Base-by-base conservation (phyloP, 2,329 filamentous ascomycete species). In the Furcasterigmium furcatum region DNA sequence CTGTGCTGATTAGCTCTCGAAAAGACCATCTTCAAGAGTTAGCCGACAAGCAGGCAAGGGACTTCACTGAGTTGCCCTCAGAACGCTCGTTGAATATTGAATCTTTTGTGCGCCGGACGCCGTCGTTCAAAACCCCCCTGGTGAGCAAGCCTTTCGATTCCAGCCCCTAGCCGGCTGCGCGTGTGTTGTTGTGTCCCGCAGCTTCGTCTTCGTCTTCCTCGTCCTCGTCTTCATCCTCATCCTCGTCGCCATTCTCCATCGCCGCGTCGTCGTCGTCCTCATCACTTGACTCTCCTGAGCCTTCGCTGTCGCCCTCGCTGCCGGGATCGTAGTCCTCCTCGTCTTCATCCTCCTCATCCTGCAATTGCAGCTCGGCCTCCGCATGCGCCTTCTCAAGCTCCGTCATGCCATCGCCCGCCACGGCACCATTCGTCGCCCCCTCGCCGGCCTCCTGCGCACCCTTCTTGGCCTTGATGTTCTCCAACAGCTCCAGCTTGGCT, bases 301-400 rank as follows among this genome's bases (percentile, higher is more conserved):
- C 79, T 10, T 78, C 80, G 43, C 77, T 82, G 5, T 82, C 79
- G 0, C 70, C 79, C 5, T 82, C 79, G 32, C 73, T 79, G 0
- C 78, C 79, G 1, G 82, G 82, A 47, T 85, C 79, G 52, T 85
- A 85, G 54, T 85, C 82, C 52, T 85, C 81, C 52, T 85, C 82
- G 5, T 82, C 71, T 46, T 83, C 80, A 41, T 83, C 81, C 46
- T 84, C 80, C 2, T 82, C 80, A 30, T 84, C 78, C 47, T 79
- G 75, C 29, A 79, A 51, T 47, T 67, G 64, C 53, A 79, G 73
- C 56, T 82, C 78, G 4, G 64, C 68, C 52, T 81, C 77, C 9
- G 63, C 48, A 39, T 76, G 64, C 4, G 76, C 77, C 45, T 65
- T 70, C 57, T 77, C 68, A 34, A 80, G 61, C 60, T 75, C 74